phyloP scores from a whole-genome alignment of 164 flowering plant species.

The Euptelea pleiosperma region DNA sequence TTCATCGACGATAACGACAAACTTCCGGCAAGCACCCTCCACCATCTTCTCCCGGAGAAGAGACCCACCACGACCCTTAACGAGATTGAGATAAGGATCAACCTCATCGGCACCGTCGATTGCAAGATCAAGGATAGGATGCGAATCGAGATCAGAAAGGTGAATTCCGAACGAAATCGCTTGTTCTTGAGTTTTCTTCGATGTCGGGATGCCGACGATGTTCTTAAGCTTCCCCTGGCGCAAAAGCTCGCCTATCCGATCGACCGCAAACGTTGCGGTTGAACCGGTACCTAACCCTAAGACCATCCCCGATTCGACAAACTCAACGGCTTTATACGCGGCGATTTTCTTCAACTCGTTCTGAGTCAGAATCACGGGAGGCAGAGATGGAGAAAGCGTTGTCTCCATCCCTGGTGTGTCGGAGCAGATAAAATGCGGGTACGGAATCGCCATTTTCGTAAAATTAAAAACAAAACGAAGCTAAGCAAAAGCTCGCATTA shows the following conservation, averaged over 20 bases:
- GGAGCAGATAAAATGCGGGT: slow-evolving; percentile 27
- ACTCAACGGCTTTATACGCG: slow-evolving; percentile 86
- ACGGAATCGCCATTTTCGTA: slow-evolving; percentile 52
- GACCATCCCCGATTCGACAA: slow-evolving; percentile 89
- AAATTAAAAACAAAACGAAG: too few relatives aligned
- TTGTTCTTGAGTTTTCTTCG: slow-evolving; percentile 68
- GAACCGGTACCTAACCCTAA: slow-evolving; percentile 95
- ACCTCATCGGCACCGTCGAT: slow-evolving; percentile 98
- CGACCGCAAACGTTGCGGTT: slow-evolving; percentile 79
- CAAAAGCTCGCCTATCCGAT: slow-evolving; percentile 64
- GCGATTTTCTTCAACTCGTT: slow-evolving; percentile 83
- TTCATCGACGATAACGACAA: slow-evolving; percentile 79
- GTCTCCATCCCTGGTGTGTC: slow-evolving; percentile 30
- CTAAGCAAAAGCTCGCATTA: too few relatives aligned
- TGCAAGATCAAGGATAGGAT: slow-evolving; percentile 72
- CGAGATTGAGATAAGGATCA: slow-evolving; percentile 68
- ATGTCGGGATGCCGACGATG: slow-evolving; percentile 84
- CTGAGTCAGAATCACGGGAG: slow-evolving; percentile 48
- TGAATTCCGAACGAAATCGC: slow-evolving; percentile 75
- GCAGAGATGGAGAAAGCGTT: slow-evolving; percentile 6
- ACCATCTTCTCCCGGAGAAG: slow-evolving; percentile 87
- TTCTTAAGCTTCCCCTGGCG: slow-evolving; percentile 56
- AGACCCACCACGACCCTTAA: slow-evolving; percentile 93
- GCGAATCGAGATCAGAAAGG: slow-evolving; percentile 65
- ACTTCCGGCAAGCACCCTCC: slow-evolving; percentile 61